Base-by-base conservation (phyloP, 306 rosid genomes). In the Erythrophleum fordii region DNA sequence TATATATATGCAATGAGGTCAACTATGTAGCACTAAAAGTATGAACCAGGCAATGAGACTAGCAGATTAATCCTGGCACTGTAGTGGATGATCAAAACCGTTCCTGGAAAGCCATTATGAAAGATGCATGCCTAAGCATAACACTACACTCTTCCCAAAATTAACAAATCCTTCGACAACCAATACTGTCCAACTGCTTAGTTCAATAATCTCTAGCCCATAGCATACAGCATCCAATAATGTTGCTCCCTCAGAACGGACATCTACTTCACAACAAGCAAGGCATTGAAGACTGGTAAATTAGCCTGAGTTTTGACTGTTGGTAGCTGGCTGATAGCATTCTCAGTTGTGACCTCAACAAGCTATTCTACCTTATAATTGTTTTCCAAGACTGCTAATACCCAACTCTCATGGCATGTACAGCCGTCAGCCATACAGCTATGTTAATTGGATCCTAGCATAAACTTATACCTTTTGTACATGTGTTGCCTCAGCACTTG, bases 401-500 rank as follows among this genome's bases (percentile, higher is more conserved):
- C 41, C 60, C 25, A 28, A 28, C 76, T 31, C 59, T 70, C 35
- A 70, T 16, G 39, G 10, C 64, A 31, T 31, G 18, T 12, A 51
- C 46, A 18, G 28, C 65, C 34, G 25, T 58, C 34, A 58, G 8
- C 42, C 46, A 37, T 66, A 41, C 31, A 72, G 18, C 8, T n/a
- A 51, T 18, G 25, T 8, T 9, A 62, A 31, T 39, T 64, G 42
- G 42, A 62, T 51, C 61, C 48, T 77, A 73, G 67, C 6, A 80
- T 41, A 51, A 84, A 58, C 45, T 23, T 41, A 34, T 76, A 91
- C 99, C 98, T 91, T 91, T 61, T 88, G 93, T 70, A 69, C 78
- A 81, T 89, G 86, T 52, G 90, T 71, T 31, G 92, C 95, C 81
- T 89, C 96, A 1, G 88, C 91, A 77, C 90, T 87, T 42, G 87